Percentiles rank a stretch among this genome's conserved stretches.
Evolutionary conservation across 106 monocot species (phyloP).

Genomic region (Amphibolis antarctica): DNA sequence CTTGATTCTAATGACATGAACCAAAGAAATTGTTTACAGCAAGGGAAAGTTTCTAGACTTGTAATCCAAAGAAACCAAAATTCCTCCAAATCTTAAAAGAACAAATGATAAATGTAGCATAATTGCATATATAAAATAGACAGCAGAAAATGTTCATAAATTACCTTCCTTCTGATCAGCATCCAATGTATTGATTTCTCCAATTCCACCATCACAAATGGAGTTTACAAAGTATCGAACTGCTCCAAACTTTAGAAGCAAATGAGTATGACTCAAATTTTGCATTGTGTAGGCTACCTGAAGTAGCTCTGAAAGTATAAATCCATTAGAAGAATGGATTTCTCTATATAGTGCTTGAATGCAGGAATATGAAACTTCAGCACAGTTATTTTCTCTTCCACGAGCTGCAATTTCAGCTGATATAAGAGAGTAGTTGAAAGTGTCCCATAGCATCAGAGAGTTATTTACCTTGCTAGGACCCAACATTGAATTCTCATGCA

Average conservation of each 20-base stretch:
- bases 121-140: neutral
- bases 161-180: slow-evolving; percentile 39
- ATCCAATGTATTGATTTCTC: slow-evolving; percentile 14
- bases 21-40: no score
- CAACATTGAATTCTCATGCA: slow-evolving; percentile 17
- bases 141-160: neutral
- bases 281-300: slow-evolving; percentile 40
- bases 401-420: slow-evolving; percentile 79
- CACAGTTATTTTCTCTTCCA: slow-evolving; percentile 20
- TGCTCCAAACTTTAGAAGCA: slow-evolving; percentile 58
- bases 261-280: slow-evolving; percentile 30
- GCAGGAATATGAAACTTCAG: slow-evolving; percentile 19
- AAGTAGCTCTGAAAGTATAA: slow-evolving; percentile 44
- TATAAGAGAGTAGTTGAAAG: slow-evolving; percentile 55
- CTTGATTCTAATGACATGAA: no score
- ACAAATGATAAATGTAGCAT: neutral
- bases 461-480: slow-evolving; percentile 33
- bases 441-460: slow-evolving; percentile 73
- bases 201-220: slow-evolving; percentile 44
- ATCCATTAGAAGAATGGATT: slow-evolving; percentile 53
- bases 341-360: slow-evolving; percentile 40
- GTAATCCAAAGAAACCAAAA: no score
- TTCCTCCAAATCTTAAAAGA: neutral
- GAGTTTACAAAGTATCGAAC: slow-evolving; percentile 56
- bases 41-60: no score